A percentile compares a stretch with the other conserved stretches of the same genome.
These are phyloP conservation scores for Amniculicola lignicola DNA, from an alignment of 495 filamentous ascomycete genomes.

Conservation along the genomic window DNA sequence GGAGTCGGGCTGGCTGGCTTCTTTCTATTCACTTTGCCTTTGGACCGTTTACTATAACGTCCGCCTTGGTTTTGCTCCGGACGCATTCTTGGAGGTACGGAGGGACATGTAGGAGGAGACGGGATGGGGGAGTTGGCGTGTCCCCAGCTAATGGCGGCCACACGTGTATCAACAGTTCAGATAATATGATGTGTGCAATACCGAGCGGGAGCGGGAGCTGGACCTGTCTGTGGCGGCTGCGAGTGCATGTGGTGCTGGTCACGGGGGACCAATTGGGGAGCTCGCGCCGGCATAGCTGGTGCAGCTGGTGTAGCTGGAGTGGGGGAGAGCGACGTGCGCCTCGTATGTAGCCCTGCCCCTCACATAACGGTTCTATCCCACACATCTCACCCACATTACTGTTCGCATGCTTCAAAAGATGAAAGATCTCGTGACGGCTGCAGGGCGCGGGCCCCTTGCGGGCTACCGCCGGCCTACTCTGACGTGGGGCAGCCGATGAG, in stretches of 20 bases:
- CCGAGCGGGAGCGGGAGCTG: too few species aligned
- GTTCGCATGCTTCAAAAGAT: too few species aligned
- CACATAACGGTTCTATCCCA: constrained; percentile 18
- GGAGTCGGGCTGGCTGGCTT: constrained; percentile 12
- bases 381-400: not conserved
- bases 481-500: constrained; percentile 10
- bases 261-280: constrained; percentile 17
- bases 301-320: too few species aligned
- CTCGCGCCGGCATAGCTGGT: too few species aligned
- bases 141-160: constrained; percentile 26
- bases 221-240: not conserved
- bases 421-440: too few species aligned
- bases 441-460: not conserved
- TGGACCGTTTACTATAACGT: too few species aligned
- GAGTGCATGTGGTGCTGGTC: constrained; percentile 7
- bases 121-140: constrained; percentile 23
- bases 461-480: not conserved
- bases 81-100: too few species aligned
- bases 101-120: constrained; percentile 23
- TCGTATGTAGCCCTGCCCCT: not conserved
- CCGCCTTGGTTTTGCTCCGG: constrained; percentile 13
- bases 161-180: constrained; percentile 30
- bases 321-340: constrained; percentile 23
- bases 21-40: constrained; percentile 6
- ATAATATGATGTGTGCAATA: constrained; percentile 30